A percentile compares a stretch with the other conserved stretches of the same genome.
Evolutionary conservation across 2,329 filamentous ascomycete species (phyloP).

Genomic region (Alternaria gansuensis): DNA sequence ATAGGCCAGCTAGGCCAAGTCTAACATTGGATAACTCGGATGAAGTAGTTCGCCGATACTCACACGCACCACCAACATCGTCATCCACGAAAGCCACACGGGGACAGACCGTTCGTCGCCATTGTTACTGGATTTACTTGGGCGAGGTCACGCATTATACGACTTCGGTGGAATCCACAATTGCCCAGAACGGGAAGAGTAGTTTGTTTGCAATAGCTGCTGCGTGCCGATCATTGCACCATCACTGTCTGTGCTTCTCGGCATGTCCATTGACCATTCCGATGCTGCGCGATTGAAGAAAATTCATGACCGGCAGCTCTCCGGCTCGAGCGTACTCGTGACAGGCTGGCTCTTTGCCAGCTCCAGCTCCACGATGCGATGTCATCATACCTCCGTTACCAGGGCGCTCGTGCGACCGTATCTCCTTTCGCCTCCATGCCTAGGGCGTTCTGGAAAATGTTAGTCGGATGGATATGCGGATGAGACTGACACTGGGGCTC

Average conservation of each 20-base stretch:
- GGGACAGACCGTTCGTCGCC: neutral
- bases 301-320: conserved; percentile 22
- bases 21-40: neutral
- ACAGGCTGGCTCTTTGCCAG: conserved; percentile 18
- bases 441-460: conserved; percentile 26
- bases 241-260: conserved; percentile 24
- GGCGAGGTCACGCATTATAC: neutral
- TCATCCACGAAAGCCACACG: neutral
- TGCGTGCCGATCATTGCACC: conserved; percentile 24
- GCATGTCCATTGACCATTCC: conserved; percentile 21
- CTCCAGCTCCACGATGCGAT: conserved; percentile 23
- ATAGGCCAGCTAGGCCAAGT: neutral
- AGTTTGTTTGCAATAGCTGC: conserved; percentile 15
- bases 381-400: conserved; percentile 37
- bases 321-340: conserved; percentile 21
- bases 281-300: conserved; percentile 27
- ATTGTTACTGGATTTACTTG: neutral
- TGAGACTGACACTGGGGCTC: conserved; percentile 34
- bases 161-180: neutral
- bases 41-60: neutral
- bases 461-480: conserved; percentile 24
- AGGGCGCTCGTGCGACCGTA: conserved; percentile 30
- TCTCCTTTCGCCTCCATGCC: conserved; percentile 24
- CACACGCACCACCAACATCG: neutral
- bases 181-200: conserved; percentile 4